Evolutionary conservation across 1,139 yeast species (phyloP), one percentile per base, ranked within the genome.

Genomic region (Sugiyamaella paludigena): DNA sequence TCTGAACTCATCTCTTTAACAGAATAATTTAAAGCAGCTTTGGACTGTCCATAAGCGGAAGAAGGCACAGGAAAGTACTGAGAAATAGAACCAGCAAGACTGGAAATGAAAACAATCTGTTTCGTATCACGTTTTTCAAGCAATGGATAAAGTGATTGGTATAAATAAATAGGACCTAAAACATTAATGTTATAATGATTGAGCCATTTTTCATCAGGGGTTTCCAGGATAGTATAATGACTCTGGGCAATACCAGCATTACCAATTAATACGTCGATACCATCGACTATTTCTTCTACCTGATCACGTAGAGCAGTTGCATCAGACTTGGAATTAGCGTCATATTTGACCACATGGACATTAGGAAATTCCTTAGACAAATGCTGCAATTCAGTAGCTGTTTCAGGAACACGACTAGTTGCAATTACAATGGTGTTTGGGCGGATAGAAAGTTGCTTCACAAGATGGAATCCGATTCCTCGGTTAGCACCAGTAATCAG

Each of bases 241-340:
- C 36, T 27, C 4, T 27, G 26, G 33, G 33, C 35, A 24, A 45
- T 34, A 11, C 47, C 51, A n/a, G 81, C 81, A 58, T 77, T 78
- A 51, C 80, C 78, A 43, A 77, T 77, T 48, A 77, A 76, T 28
- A 77, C 75, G 59, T 78, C 82, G 47, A 78, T 70, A 26, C 45
- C 42, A n/a, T 41, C 48, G n/a, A 32, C 41, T 28, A 47, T 15
- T 28, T 38, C 36, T n/a, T 40, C 12, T 12, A 69, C 66, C 28
- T 62, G 63, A 2, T 48, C 46, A 1, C 57, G 51, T 2, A 63
- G 41, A 1, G 50, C 48, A 10, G 51, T 42, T 40, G 57, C 56
- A 24, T 60, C 53, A 7, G 51, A 56, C n/a, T 51, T 50, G 15
- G 48, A 52, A n/a, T 53, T 49, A 26, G 57, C 57, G 30, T 65